Conservation (phyloP, 305 asterid genomes). For the Fraxinus ornus region DNA sequence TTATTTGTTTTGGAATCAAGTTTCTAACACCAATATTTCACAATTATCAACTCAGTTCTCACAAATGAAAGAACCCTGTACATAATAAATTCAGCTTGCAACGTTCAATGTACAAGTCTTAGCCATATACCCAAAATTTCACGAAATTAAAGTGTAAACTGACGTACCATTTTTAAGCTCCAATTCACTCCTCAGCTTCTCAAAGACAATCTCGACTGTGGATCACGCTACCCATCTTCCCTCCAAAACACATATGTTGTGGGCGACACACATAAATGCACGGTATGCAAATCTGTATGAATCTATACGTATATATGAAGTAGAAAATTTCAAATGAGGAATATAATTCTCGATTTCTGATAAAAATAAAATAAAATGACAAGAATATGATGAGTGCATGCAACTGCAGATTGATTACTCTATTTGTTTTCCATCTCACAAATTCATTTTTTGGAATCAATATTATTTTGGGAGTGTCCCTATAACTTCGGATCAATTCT, state of each 20-base stretch:
- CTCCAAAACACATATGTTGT: neutral
- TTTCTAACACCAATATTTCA: neutral
- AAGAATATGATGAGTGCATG: constrained; percentile 22
- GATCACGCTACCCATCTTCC: constrained; percentile 4
- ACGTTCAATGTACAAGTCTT: neutral
- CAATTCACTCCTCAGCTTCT: constrained; percentile 17
- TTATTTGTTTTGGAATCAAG: neutral
- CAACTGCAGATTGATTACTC: constrained; percentile 22
- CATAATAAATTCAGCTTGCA: neutral
- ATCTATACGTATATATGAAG: neutral
- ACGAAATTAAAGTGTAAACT: neutral
- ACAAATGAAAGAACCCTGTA: neutral
- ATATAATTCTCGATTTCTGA: constrained; percentile 12
- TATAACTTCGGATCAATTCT: constrained; percentile 54
- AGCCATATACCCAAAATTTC: neutral
- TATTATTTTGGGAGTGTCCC: constrained; percentile 45
- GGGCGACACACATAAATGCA: neutral
- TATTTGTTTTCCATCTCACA: constrained; percentile 26
- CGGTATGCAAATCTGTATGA: neutral
- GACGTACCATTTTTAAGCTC: constrained; percentile 49
- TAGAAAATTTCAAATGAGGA: neutral
- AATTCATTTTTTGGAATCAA: constrained; percentile 19
- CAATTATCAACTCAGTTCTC: neutral
- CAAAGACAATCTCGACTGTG: constrained; percentile 1
- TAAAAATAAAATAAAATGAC: neutral